Base-by-base conservation (phyloP, 2,329 filamentous ascomycete species). In the Pseudopyrenochaeta lycopersici region DNA sequence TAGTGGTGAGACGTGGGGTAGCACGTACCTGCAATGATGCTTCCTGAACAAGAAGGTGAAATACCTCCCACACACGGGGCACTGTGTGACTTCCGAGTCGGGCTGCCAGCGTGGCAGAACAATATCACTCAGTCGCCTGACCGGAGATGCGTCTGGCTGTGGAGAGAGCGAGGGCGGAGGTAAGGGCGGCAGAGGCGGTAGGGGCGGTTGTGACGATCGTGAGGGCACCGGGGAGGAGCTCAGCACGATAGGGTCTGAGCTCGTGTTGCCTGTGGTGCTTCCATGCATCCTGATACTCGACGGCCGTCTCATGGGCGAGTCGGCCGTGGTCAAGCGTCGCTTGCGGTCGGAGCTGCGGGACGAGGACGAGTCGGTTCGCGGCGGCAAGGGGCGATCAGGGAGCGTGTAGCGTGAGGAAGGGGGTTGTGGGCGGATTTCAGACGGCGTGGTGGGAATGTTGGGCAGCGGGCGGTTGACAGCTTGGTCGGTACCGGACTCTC, bases 41-140 rank as follows among this genome's bases (percentile, higher is more conserved):
- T 96, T 96, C 58, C 94, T 84, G 70, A 91, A 88, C 78, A 92
- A 91, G 64, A 96, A 89, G 71, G 86, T 90, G 71, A 98, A 98
- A 42, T 88, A 85, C 0, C 85, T 85, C 46, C 82, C 80, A 72
- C 94, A 98, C 52, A 97, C 96, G 1, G 92, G 91, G 73, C 94
- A 98, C 57, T 87, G 84, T 1, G 87, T 86, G 10, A 91, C 92
- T 64, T 96, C 92, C 3, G 84, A 82, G 75, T 98, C 94, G 3
- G 92, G 90, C 77, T 97, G 93, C 94, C 94, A 98, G 52, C 82
- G 82, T 1, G 93, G 92, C 35, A 92, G 77, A 15, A 84, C 77
- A 57, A 90, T 68, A 42, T 80, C 78, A 59, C 75, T 79, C 40
- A 67, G 67, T 33, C 72, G 59, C 43, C 71, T 66, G 23, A 36